A percentile compares a stretch with the other conserved stretches of the same genome.
phyloP scores from a whole-genome alignment of 345 rosid genomes.

The Limnanthes douglasii region DNA sequence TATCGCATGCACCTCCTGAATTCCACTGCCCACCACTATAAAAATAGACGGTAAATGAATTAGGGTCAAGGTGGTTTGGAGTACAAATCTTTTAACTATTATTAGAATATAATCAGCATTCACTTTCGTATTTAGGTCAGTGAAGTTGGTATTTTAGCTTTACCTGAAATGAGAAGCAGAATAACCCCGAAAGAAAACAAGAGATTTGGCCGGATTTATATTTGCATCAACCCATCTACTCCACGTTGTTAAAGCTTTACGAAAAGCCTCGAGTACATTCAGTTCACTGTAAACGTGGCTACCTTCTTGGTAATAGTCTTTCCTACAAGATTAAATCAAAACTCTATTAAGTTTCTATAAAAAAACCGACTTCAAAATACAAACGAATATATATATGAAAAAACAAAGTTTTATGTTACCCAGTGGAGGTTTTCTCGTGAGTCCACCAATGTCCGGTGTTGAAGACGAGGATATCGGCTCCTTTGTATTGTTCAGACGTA shows the following conservation, averaged over 20 bases:
- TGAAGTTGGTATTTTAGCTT: no score
- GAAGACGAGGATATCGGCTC: conserved; percentile 65
- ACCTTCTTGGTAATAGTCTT: conserved; percentile 93
- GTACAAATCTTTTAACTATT: no score
- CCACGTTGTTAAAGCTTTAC: conserved; percentile 88
- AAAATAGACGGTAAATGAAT: no score
- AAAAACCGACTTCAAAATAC: background rate
- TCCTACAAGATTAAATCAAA: conserved; percentile 24
- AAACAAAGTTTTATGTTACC: conserved; percentile 23
- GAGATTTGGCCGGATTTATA: conserved; percentile 42
- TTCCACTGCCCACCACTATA: conserved; percentile 98
- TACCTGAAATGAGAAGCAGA: conserved; percentile 96
- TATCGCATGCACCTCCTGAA: conserved; percentile 85
- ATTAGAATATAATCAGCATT: no score
- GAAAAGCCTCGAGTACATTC: conserved; percentile 80
- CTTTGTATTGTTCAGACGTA: conserved; percentile 54
- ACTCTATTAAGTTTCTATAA: background rate
- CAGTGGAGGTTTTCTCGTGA: conserved; percentile 87
- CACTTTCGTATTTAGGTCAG: no score
- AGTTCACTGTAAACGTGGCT: conserved; percentile 56
- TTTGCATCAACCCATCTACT: conserved; percentile 80
- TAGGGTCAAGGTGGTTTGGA: no score
- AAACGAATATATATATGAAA: background rate
- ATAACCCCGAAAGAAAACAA: conserved; percentile 85
- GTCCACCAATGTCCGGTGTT: conserved; percentile 99